phyloP scores from a whole-genome alignment of 768 basidiomycete genomes.

The Termitomyces eurrhizus region DNA sequence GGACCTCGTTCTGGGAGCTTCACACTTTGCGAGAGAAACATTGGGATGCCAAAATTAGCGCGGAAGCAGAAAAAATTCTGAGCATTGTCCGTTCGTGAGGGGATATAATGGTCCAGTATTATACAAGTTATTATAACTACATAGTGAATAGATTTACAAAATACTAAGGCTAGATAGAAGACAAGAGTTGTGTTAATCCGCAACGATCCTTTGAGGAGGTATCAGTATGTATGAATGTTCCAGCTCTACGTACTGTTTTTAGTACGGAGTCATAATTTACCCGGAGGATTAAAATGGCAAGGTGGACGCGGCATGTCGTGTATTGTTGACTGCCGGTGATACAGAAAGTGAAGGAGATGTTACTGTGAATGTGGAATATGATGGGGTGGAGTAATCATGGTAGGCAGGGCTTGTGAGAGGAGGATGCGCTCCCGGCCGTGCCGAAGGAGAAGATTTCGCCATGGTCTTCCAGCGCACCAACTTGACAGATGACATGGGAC shows the following conservation, averaged over 20 bases:
- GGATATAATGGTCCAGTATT: conserved; percentile 9
- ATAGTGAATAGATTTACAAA: conserved; percentile 9
- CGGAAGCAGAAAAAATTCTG: conserved; percentile 58
- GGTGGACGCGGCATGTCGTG: conserved; percentile 4
- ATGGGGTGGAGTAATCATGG: conserved; percentile 4
- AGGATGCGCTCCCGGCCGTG: conserved; percentile 4
- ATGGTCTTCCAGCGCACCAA: conserved; percentile 44
- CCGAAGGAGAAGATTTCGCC: conserved; percentile 16
- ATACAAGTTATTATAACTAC: conserved; percentile 20
- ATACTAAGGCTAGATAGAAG: conserved; percentile 8
- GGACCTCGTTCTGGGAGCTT: conserved; percentile 85
- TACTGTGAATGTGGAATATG: conserved; percentile 21
- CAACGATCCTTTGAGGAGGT: conserved; percentile 3
- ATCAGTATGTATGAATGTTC: neutral
- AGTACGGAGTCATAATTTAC: conserved; percentile 6
- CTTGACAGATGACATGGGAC: conserved; percentile 54
- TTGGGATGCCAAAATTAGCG: conserved; percentile 64
- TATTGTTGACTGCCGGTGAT: neutral
- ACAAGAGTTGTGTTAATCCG: conserved; percentile 5
- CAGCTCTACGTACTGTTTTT: conserved; percentile 2
- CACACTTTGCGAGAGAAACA: conserved; percentile 56
- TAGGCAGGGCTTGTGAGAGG: conserved; percentile 13
- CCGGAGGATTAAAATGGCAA: conserved; percentile 8
- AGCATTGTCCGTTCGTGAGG: conserved; percentile 36
- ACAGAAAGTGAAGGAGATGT: conserved; percentile 31